Conservation (phyloP, 306 rosid species). For the Casuarina cunninghamiana region DNA sequence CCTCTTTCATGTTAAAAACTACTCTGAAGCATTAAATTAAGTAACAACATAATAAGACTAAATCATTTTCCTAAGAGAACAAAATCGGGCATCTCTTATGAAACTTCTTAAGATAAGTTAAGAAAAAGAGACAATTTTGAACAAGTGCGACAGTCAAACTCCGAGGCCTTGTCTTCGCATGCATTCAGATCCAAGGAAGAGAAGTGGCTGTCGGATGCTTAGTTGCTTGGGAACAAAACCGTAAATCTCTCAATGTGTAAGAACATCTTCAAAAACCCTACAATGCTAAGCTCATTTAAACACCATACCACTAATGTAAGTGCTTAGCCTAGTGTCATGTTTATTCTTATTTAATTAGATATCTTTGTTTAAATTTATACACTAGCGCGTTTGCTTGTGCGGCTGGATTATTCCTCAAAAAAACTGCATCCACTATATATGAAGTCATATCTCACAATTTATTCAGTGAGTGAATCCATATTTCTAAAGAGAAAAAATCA, state of each 20-base stretch:
- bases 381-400: background rate
- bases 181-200: too few relatives aligned
- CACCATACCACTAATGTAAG: background rate
- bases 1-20: background rate
- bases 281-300: background rate
- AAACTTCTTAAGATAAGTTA: background rate
- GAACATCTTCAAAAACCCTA: too few relatives aligned
- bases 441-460: too few relatives aligned
- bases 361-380: background rate
- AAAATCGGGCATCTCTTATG: background rate
- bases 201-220: too few relatives aligned
- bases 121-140: background rate
- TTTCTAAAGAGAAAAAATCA: too few relatives aligned
- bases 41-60: background rate
- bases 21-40: background rate
- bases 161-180: background rate
- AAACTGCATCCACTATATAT: background rate
- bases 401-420: background rate
- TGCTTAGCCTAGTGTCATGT: background rate
- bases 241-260: background rate
- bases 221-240: too few relatives aligned
- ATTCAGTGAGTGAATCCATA: too few relatives aligned
- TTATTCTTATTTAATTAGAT: background rate
- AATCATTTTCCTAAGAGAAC: background rate
- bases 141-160: background rate